These are phyloP conservation scores for Aeminium ludgeri DNA, from an alignment of 495 filamentous ascomycete species.

Conservation along the genomic window DNA sequence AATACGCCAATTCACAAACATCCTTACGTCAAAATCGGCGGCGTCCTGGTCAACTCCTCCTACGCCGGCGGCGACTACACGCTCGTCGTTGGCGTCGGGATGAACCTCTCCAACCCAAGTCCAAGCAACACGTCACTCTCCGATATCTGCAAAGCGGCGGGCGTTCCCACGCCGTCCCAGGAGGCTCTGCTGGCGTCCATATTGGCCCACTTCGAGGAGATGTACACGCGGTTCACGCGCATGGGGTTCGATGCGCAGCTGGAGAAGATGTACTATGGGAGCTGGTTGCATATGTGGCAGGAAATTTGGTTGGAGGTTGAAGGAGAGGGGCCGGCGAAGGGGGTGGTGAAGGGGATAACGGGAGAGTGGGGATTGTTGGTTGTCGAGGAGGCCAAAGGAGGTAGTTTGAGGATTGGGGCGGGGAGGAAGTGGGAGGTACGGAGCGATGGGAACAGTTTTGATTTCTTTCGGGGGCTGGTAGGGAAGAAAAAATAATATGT, in stretches of 20 bases:
- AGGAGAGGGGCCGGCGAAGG: constrained; percentile 43
- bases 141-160: constrained; percentile 32
- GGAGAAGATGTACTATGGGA: constrained; percentile 61
- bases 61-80: constrained; percentile 65
- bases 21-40: constrained; percentile 74
- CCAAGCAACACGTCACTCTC: constrained; percentile 71
- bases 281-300: constrained; percentile 86
- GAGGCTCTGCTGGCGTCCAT: constrained; percentile 78
- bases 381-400: constrained; percentile 52
- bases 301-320: constrained; percentile 76
- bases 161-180: constrained; percentile 40
- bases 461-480: constrained; percentile 84
- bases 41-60: constrained; percentile 80
- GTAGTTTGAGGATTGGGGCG: constrained; percentile 50
- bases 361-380: constrained; percentile 70
- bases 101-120: constrained; percentile 73
- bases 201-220: constrained; percentile 56
- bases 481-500: constrained; percentile 51
- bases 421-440: constrained; percentile 71
- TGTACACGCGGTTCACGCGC: constrained; percentile 57
- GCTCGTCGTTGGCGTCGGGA: constrained; percentile 72
- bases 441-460: constrained; percentile 96
- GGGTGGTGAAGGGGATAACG: constrained; percentile 78
- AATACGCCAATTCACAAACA: neutral
- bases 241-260: constrained; percentile 56